Conservation (phyloP, 2,329 filamentous ascomycete species). For the Lanzia echinophila region DNA sequence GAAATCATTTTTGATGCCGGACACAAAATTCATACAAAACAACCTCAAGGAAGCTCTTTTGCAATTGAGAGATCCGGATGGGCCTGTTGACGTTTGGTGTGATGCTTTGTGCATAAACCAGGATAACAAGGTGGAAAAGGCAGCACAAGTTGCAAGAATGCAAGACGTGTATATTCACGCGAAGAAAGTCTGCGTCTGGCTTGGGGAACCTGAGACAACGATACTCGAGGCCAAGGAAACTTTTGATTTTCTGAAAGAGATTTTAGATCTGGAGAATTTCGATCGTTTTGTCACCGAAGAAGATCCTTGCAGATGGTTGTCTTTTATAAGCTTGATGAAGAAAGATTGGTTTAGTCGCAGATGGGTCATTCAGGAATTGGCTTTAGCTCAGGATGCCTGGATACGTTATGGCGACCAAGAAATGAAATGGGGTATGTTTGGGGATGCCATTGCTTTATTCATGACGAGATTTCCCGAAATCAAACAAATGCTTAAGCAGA, state of each 20-base stretch:
- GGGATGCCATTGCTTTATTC: constrained; percentile 8
- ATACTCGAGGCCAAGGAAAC: neutral
- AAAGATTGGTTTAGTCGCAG: constrained; percentile 34
- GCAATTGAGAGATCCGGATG: neutral
- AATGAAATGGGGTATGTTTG: constrained; percentile 34
- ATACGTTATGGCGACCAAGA: constrained; percentile 32
- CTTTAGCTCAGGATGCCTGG: constrained; percentile 29
- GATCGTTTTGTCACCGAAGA: neutral
- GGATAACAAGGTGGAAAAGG: constrained; percentile 7
- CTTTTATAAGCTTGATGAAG: constrained; percentile 15
- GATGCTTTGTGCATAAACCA: constrained; percentile 20
- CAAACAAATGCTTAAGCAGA: neutral
- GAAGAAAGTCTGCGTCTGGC: constrained; percentile 13
- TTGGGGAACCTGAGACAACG: neutral
- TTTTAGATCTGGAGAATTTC: constrained; percentile 9
- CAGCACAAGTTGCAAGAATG: constrained; percentile 14
- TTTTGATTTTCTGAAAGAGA: constrained; percentile 11
- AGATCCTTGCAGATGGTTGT: neutral
- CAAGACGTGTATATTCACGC: constrained; percentile 14
- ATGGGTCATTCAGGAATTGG: constrained; percentile 38
- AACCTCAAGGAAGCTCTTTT: constrained; percentile 11
- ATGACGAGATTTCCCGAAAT: constrained; percentile 16
- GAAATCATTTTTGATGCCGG: neutral
- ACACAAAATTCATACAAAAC: constrained; percentile 5
- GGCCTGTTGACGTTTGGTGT: constrained; percentile 11